Evolutionary conservation across 208 protist genomes (phyloP).

Genomic region (Trypanosoma conorhini): DNA sequence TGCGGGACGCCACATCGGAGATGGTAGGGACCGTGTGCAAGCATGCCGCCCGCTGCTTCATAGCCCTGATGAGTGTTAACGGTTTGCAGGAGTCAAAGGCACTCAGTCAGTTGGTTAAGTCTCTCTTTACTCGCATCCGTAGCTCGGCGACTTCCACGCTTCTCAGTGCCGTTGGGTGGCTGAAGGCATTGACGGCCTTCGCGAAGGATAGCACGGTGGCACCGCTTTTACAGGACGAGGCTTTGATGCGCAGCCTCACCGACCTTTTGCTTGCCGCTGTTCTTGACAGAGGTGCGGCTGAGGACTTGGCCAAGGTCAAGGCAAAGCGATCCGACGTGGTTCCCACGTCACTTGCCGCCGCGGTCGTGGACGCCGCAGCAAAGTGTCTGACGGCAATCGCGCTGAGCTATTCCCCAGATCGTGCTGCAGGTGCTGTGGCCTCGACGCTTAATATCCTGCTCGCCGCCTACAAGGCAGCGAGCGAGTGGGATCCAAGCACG

Average conservation of each 20-base stretch:
- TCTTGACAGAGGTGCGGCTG: background rate
- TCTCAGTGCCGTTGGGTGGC: slow-evolving; percentile 14
- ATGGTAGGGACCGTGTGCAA: slow-evolving; percentile 31
- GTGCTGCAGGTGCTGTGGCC: slow-evolving; percentile 10
- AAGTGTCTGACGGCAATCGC: slow-evolving; percentile 53
- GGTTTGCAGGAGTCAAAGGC: slow-evolving; percentile 13
- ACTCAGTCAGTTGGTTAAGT: slow-evolving; percentile 19
- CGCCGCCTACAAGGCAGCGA: slow-evolving; percentile 32
- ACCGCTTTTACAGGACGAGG: slow-evolving; percentile 22
- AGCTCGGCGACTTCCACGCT: background rate
- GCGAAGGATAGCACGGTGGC: slow-evolving; percentile 17
- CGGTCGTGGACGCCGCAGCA: slow-evolving; percentile 45
- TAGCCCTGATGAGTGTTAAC: slow-evolving; percentile 19
- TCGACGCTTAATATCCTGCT: slow-evolving; percentile 37
- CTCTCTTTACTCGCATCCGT: slow-evolving; percentile 2
- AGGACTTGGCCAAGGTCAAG: slow-evolving; percentile 13
- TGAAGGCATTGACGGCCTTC: slow-evolving; percentile 29
- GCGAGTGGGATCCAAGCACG: slow-evolving; percentile 10
- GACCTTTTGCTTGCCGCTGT: slow-evolving; percentile 17
- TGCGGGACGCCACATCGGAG: slow-evolving; percentile 5
- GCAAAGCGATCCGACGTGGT: slow-evolving; percentile 6
- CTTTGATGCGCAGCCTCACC: background rate
- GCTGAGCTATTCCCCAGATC: slow-evolving; percentile 27
- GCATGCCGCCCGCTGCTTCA: slow-evolving; percentile 37
- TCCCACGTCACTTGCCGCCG: slow-evolving; percentile 7